phyloP scores from a whole-genome alignment of 129 eudicot species.

The Helichrysum umbraculigerum region DNA sequence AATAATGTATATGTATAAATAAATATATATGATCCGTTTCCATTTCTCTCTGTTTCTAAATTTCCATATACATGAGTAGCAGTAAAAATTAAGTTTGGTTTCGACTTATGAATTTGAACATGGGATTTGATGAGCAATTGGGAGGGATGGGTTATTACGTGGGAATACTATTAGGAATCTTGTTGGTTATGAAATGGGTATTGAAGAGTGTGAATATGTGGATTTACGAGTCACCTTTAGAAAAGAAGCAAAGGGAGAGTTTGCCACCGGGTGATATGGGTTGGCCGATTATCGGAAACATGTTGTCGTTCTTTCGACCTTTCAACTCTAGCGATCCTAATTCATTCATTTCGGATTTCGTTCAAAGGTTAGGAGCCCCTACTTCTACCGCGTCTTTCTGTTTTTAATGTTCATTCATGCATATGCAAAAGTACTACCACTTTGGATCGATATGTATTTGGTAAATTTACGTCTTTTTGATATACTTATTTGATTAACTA shows the following conservation, averaged over 20 bases:
- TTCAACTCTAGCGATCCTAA: slow-evolving; percentile 71
- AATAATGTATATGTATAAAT: no score
- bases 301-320: slow-evolving; percentile 81
- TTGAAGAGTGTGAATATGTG: slow-evolving; percentile 51
- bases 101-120: neutral
- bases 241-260: slow-evolving; percentile 31
- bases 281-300: slow-evolving; percentile 72
- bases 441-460: no score
- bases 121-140: slow-evolving; percentile 18
- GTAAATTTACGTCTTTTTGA: no score
- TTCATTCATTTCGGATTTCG: slow-evolving; percentile 48
- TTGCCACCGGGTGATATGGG: slow-evolving; percentile 84
- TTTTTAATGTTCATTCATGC: neutral
- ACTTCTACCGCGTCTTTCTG: neutral
- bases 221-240: slow-evolving; percentile 52
- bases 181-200: slow-evolving; percentile 37
- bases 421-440: no score
- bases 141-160: slow-evolving; percentile 16
- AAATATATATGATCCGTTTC: no score
- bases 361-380: slow-evolving; percentile 34
- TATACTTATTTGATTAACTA: no score
- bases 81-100: neutral
- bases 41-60: no score
- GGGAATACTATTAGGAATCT: slow-evolving; percentile 30
- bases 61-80: neutral